Evolutionary conservation across 1,284 basidiomycete genomes (phyloP), one percentile per base, ranked within the genome.

Genomic region (Ustilago hordei): DNA sequence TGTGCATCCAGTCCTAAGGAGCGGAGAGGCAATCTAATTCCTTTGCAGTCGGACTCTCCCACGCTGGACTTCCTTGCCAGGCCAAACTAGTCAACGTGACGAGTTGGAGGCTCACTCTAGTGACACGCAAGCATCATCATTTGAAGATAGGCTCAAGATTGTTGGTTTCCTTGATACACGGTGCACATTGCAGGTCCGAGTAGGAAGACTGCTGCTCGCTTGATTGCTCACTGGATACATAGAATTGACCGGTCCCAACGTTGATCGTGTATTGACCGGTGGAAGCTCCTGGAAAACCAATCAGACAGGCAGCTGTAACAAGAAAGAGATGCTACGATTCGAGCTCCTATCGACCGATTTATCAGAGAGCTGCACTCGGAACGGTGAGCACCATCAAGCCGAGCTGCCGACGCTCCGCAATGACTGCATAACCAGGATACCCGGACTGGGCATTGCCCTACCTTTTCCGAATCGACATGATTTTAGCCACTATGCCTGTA

Each of bases 111-210:
- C 36, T 38, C 36, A 13, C 13, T 13, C 13, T 38, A 9, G 19
- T 6, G n/a, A 19, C 19, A 8, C n/a, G n/a, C n/a, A 19, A 19
- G n/a, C 43, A 45, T 45, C 7, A 45, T 19, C n/a, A 19, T 5
- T 45, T 45, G 43, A 45, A 19, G 43, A 45, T 50, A 50, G 31
- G 48, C 48, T 50, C 28, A 50, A 50, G 48, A 23, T 50, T 50
- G 8, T 9, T 15, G 13, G 28, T 50, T 50, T 31, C 48, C 23
- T 31, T 50, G 48, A 50, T 50, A 50, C 45, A 48, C 8, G 39
- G 11, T 50, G 31, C 48, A 13, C 23, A 50, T 6, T 32, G 28
- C 48, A 50, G 48, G n/a, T 8, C 8, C 9, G 28, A 19, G 43
- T 8, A 41, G 39, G n/a, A 11, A 19, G 43, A 45, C 9, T 28